Evolutionary conservation across 371 early-diverging fungal genomes (phyloP).

Genomic region (Rhizopus sp.): DNA sequence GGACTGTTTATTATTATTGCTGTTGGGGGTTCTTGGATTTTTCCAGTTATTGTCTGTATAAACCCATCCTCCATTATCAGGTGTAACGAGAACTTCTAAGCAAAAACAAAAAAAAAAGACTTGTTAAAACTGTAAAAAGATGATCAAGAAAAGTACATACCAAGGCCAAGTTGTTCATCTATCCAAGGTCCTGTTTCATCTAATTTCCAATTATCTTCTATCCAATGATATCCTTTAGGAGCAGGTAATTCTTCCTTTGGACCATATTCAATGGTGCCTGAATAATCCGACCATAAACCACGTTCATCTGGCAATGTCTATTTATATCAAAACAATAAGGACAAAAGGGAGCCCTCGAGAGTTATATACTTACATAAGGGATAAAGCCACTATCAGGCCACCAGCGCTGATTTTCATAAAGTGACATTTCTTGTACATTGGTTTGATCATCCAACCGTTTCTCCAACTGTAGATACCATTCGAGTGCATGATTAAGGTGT

Average conservation of each 20-base stretch:
- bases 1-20: not conserved
- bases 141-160: constrained; percentile 21
- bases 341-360: not conserved
- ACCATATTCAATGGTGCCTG: constrained; percentile 27
- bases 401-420: constrained; percentile 53
- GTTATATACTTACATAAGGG: constrained; percentile 32
- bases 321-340: not conserved
- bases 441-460: constrained; percentile 27
- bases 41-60: constrained; percentile 35
- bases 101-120: constrained; percentile 1
- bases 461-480: constrained; percentile 30
- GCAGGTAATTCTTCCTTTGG: constrained; percentile 39
- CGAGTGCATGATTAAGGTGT: constrained; percentile 10
- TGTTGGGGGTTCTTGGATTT: constrained; percentile 14
- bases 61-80: constrained; percentile 40
- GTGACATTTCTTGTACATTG: constrained; percentile 27
- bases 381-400: constrained; percentile 47
- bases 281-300: constrained; percentile 41
- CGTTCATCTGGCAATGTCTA: constrained; percentile 27
- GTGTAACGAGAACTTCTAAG: constrained; percentile 25
- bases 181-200: constrained; percentile 49
- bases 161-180: constrained; percentile 40
- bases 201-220: constrained; percentile 43
- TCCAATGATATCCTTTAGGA: constrained; percentile 47
- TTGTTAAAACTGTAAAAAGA: not conserved